Evolutionary conservation across 1,284 basidiomycete genomes (phyloP), one percentile per base, ranked within the genome.

Genomic region (Boletus sp.): DNA sequence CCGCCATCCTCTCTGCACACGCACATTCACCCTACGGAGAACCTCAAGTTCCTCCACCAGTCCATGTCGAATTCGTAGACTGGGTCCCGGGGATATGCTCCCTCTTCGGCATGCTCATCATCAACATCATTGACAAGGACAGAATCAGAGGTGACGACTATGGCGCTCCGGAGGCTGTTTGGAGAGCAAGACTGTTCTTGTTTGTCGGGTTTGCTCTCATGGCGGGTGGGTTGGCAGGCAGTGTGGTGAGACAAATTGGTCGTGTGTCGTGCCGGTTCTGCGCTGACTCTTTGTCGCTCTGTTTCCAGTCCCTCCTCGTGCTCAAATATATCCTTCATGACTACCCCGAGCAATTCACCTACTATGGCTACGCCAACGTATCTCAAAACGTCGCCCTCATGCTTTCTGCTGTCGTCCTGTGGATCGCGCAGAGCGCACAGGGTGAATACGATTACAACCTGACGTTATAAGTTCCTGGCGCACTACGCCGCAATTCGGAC

Each of bases 121-220:
- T 96, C 68, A 94, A 94, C 66, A 68, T 97, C 48, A 93, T 98
- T 60, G 94, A 99, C 74, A 98, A 98, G 75, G 87, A 92, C 59
- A 80, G 92, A 37, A 78, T 98, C 46, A 75, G 83, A 20, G 87
- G 88, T 0, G 88, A 94, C 9, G 91, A 90, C 81, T 88, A 84
- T 65, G 84, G 86, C 4, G 91, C 92, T 57, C 75, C 86, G 0
- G 73, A 82, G 5, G 88, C 91, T 1, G 91, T 94, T 14, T 95
- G 92, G 90, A 77, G 91, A 52, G 94, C 94, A 3, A 74, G 94
- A 29, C 70, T 95, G 52, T 83, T 95, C 58, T 70, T 98, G 57
- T 99, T 99, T 70, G 80, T 98, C 53, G 95, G 95, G 0, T 97
- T 99, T 62, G 94, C 95, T 0, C 70, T 98, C 44, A 92, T 98